Percentiles rank a stretch among this genome's conserved stretches.
Conservation (phyloP, 805 yeast species). For the Kazachstania taianensis region DNA sequence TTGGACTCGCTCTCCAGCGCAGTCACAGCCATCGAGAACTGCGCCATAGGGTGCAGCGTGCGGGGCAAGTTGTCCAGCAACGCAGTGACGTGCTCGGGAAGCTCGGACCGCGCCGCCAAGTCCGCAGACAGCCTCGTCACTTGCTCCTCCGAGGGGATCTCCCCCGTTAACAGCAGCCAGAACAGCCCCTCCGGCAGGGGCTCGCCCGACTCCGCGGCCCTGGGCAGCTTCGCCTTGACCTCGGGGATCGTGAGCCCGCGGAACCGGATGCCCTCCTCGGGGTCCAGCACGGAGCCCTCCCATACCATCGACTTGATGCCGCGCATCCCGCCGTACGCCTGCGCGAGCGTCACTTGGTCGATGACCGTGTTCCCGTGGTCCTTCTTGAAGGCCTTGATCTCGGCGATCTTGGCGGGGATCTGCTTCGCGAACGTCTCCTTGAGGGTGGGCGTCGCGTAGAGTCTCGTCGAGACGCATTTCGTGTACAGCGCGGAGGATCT, state of each 20-base stretch:
- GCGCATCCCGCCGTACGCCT: conserved; percentile 88
- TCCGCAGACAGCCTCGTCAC: conserved; percentile 63
- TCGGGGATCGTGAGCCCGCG: conserved; percentile 80
- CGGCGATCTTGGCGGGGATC: conserved; percentile 85
- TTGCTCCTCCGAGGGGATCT: conserved; percentile 66
- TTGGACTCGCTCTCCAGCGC: conserved; percentile 76
- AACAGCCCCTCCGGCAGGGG: conserved; percentile 72
- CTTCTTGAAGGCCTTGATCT: conserved; percentile 71
- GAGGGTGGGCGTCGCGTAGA: conserved; percentile 43
- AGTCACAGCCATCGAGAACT: conserved; percentile 71
- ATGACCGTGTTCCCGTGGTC: conserved; percentile 72
- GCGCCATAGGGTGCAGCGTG: conserved; percentile 82
- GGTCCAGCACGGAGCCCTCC: conserved; percentile 83
- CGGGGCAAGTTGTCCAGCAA: conserved; percentile 66
- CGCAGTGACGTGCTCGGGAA: conserved; percentile 70
- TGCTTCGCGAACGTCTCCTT: conserved; percentile 91
- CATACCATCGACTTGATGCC: conserved; percentile 79
- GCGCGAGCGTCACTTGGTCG: conserved; percentile 67
- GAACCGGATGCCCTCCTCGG: conserved; percentile 79
- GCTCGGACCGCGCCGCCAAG: conserved; percentile 65
- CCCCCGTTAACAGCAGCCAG: conserved; percentile 78
- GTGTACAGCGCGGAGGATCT: no score
- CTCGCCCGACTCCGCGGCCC: conserved; percentile 64
- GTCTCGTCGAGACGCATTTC: not conserved
- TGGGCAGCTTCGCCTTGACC: conserved; percentile 62